phyloP scores from a whole-genome alignment of 441 rosid species.

The Viola pubescens region DNA sequence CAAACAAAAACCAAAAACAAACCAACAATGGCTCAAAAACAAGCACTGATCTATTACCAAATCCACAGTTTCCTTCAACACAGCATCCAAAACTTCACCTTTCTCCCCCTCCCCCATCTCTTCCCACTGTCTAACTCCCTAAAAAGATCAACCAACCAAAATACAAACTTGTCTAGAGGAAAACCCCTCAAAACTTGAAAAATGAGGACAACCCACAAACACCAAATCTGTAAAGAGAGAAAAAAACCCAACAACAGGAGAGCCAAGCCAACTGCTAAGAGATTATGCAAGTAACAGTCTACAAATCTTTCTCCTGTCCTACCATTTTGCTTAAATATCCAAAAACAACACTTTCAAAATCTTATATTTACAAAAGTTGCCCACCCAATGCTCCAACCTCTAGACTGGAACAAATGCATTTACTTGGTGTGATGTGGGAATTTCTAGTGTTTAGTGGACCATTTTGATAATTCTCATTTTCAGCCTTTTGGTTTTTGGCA shows the following conservation, averaged over 20 bases:
- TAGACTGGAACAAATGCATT: background rate
- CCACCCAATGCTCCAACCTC: background rate
- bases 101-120: constrained; percentile 48
- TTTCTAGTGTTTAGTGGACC: background rate
- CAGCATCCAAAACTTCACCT: constrained; percentile 73
- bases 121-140: constrained; percentile 9
- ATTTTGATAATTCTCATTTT: background rate
- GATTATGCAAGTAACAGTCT: constrained; percentile 23
- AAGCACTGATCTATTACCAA: constrained; percentile 72
- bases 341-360: background rate
- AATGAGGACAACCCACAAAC: constrained; percentile 22
- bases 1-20: constrained; percentile 2
- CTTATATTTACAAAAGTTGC: constrained; percentile 1
- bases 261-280: constrained; percentile 30
- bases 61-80: constrained; percentile 85
- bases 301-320: constrained; percentile 5
- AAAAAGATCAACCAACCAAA: constrained; percentile 1
- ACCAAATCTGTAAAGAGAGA: constrained; percentile 24
- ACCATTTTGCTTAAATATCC: background rate
- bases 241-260: constrained; percentile 9
- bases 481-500: background rate
- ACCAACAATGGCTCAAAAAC: constrained; percentile 21
- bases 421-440: background rate
- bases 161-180: background rate
- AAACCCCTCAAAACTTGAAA: constrained; percentile 13